phyloP scores from a whole-genome alignment of 139 green algal species.

The Chlorella sp. region DNA sequence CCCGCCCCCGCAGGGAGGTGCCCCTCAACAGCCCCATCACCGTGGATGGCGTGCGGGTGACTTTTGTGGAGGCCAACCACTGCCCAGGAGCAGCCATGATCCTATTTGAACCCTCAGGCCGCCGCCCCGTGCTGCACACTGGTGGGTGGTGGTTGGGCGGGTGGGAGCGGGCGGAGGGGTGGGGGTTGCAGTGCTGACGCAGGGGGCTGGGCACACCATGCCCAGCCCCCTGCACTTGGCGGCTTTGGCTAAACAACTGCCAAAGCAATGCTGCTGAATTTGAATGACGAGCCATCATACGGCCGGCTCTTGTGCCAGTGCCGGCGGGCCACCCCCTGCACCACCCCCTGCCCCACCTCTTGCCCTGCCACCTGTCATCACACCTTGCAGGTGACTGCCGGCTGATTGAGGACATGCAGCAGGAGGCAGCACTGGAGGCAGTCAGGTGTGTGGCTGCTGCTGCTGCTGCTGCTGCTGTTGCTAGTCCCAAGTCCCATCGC shows the following conservation, averaged over 20 bases:
- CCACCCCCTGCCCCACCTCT: background rate
- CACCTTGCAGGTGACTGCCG: constrained; percentile 75
- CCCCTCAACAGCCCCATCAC: constrained; percentile 40
- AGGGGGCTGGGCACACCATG: background rate
- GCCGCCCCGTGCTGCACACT: constrained; percentile 86
- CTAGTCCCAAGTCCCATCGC: no score
- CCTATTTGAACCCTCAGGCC: constrained; percentile 63
- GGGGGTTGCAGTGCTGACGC: background rate
- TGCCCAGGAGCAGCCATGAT: constrained; percentile 87
- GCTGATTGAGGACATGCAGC: constrained; percentile 59
- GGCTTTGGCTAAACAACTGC: no score
- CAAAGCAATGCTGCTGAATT: background rate
- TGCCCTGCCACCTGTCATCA: background rate
- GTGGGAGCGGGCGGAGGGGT: background rate
- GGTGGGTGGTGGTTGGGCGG: constrained; percentile 26
- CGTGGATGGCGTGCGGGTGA: constrained; percentile 77
- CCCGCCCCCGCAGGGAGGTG: background rate
- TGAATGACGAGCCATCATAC: background rate
- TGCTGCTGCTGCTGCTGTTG: background rate
- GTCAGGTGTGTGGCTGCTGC: constrained; percentile 25
- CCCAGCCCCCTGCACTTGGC: no score
- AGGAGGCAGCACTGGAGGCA: constrained; percentile 61
- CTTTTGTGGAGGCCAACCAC: constrained; percentile 94
- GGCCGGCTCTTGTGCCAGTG: background rate
- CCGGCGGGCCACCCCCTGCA: no score